phyloP scores from a whole-genome alignment of 495 filamentous ascomycete genomes.

The Aspergillus leporis region DNA sequence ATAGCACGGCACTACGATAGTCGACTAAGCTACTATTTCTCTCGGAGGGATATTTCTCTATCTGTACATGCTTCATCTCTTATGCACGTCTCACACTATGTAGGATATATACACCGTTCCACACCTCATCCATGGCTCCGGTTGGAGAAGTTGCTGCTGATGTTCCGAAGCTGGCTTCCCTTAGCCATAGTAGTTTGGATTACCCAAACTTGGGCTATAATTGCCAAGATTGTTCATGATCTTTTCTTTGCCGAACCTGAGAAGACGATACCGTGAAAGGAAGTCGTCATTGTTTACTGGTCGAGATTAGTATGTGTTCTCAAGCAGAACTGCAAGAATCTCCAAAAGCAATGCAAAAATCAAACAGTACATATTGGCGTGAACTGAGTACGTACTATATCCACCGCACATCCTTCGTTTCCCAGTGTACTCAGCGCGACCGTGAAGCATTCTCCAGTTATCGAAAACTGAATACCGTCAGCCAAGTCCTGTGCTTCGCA shows the following conservation, averaged over 20 bases:
- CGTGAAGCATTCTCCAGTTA: constrained; percentile 93
- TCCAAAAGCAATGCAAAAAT: background rate
- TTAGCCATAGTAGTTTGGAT: constrained; percentile 13
- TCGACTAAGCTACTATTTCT: too few relatives aligned
- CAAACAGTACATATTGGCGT: background rate
- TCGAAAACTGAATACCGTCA: constrained; percentile 68
- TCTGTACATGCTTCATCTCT: too few relatives aligned
- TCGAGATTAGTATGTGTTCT: constrained; percentile 20
- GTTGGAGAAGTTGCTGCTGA: too few relatives aligned
- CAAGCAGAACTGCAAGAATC: constrained; percentile 1
- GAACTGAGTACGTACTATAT: constrained; percentile 63
- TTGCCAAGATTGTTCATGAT: constrained; percentile 48
- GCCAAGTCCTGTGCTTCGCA: background rate
- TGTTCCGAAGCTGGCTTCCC: too few relatives aligned
- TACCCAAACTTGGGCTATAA: background rate
- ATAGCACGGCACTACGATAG: too few relatives aligned
- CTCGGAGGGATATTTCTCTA: too few relatives aligned
- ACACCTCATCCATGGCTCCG: too few relatives aligned
- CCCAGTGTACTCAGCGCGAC: constrained; percentile 76
- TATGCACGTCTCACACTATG: too few relatives aligned
- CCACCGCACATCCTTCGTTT: constrained; percentile 85
- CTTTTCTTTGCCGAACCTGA: constrained; percentile 59
- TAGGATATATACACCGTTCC: too few relatives aligned
- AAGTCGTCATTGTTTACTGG: constrained; percentile 86
- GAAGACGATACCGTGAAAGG: constrained; percentile 72